Evolutionary conservation across 139 green algal genomes (phyloP).

Genomic region (Closterium sp.): DNA sequence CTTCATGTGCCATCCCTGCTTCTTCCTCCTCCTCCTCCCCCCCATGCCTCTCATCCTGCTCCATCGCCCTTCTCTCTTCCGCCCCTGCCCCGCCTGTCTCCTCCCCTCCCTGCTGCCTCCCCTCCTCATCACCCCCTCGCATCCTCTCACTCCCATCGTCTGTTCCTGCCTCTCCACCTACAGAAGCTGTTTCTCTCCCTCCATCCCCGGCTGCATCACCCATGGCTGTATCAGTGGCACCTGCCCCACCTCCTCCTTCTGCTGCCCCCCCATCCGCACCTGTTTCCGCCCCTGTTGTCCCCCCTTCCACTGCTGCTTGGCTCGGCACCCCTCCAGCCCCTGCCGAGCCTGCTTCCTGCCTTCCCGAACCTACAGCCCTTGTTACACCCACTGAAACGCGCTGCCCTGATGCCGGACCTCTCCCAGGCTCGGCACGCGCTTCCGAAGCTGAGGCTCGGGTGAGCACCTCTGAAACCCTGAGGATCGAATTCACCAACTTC

Average conservation of each 20-base stretch:
- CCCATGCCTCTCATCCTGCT: slow-evolving; percentile 38
- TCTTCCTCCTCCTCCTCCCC: slow-evolving; percentile 48
- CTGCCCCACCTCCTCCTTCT: background rate
- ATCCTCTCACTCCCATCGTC: background rate
- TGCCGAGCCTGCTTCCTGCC: slow-evolving; percentile 5
- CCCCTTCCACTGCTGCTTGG: background rate
- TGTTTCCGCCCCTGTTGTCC: background rate
- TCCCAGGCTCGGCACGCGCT: background rate
- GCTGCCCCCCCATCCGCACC: background rate
- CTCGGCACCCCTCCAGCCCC: background rate
- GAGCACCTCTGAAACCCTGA: slow-evolving; percentile 82
- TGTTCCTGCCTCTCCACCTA: slow-evolving; percentile 9
- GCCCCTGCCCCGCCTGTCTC: slow-evolving; percentile 31
- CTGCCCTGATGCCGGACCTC: slow-evolving; percentile 15
- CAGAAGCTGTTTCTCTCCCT: background rate
- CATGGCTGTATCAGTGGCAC: background rate
- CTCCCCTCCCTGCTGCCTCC: slow-evolving; percentile 30
- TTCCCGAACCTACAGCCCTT: background rate
- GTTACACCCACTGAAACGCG: background rate
- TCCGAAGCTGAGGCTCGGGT: slow-evolving; percentile 58
- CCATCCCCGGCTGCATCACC: background rate
- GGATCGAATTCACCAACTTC: slow-evolving; percentile 63
- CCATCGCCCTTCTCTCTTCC: slow-evolving; percentile 47
- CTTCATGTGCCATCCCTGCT: slow-evolving; percentile 4
- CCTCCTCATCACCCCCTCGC: slow-evolving; percentile 31